Evolutionary conservation across 2,329 filamentous ascomycete genomes (phyloP).

Genomic region (Aspergillus sp.): DNA sequence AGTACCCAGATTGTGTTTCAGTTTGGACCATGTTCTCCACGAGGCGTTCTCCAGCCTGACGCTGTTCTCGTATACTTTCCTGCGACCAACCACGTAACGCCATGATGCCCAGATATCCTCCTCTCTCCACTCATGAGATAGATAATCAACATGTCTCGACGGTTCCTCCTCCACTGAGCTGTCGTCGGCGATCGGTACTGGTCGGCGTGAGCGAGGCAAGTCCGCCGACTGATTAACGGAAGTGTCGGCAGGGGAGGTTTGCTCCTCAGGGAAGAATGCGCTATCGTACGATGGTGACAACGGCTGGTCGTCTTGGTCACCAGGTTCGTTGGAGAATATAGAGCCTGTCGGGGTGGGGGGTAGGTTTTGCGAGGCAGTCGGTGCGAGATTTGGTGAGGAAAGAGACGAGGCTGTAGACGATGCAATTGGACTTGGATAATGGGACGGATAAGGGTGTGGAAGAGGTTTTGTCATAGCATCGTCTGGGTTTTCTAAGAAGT

Average conservation of each 20-base stretch:
- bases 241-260: slow-evolving; percentile 21
- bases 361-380: slow-evolving; percentile 27
- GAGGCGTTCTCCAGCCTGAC: slow-evolving; percentile 90
- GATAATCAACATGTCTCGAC: slow-evolving; percentile 89
- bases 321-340: slow-evolving; percentile 34
- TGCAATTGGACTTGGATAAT: slow-evolving; percentile 26
- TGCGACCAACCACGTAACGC: slow-evolving; percentile 84
- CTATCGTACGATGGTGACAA: slow-evolving; percentile 46
- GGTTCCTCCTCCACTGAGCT: slow-evolving; percentile 71
- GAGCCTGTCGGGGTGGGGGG: slow-evolving; percentile 39
- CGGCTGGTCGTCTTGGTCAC: slow-evolving; percentile 34
- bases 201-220: slow-evolving; percentile 61
- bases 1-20: slow-evolving; percentile 81
- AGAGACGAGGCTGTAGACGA: slow-evolving; percentile 36
- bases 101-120: slow-evolving; percentile 98
- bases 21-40: slow-evolving; percentile 95
- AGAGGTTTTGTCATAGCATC: slow-evolving; percentile 25
- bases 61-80: slow-evolving; percentile 75
- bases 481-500: slow-evolving; percentile 28
- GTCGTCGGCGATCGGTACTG: slow-evolving; percentile 71
- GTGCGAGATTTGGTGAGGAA: slow-evolving; percentile 38
- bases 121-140: slow-evolving; percentile 89
- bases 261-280: slow-evolving; percentile 49
- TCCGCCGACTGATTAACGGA: slow-evolving; percentile 29
- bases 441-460: slow-evolving; percentile 26